These are phyloP conservation scores for Zasmidium citrigriseum DNA, from an alignment of 2,329 filamentous ascomycete species.

Conservation along the genomic window DNA sequence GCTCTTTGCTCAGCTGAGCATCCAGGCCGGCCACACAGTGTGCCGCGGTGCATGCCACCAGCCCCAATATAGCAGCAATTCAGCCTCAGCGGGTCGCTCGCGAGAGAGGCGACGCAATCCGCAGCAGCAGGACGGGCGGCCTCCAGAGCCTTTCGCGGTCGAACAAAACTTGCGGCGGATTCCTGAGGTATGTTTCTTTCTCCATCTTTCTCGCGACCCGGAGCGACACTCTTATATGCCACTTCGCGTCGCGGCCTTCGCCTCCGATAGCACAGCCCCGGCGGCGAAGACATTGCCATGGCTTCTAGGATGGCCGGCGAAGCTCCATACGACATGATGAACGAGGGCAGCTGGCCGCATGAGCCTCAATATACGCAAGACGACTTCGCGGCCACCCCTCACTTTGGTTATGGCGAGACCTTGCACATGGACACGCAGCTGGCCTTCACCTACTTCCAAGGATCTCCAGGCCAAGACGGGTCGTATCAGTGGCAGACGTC, in stretches of 20 bases:
- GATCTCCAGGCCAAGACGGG: not conserved
- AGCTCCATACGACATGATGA: not conserved
- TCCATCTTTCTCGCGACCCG: not conserved
- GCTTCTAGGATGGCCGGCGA: not conserved
- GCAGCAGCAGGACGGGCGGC: not conserved
- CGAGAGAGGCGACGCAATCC: not conserved
- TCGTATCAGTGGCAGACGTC: not conserved
- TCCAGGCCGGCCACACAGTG: not conserved
- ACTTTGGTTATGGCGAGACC: not conserved
- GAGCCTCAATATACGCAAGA: not conserved
- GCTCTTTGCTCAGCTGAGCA: not conserved
- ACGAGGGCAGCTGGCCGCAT: not conserved
- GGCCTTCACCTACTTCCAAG: no score
- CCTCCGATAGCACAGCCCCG: not conserved
- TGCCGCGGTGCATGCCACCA: not conserved
- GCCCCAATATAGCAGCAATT: not conserved
- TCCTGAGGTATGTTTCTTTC: not conserved
- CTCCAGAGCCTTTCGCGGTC: not conserved
- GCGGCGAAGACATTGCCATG: not conserved
- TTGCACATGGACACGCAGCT: not conserved
- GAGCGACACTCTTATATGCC: not conserved
- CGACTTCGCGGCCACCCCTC: not conserved
- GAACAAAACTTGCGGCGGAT: not conserved
- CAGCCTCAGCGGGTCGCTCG: not conserved
- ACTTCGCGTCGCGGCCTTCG: not conserved